Evolutionary conservation across 805 yeast genomes (phyloP).

Genomic region (Candida sonorensis): DNA sequence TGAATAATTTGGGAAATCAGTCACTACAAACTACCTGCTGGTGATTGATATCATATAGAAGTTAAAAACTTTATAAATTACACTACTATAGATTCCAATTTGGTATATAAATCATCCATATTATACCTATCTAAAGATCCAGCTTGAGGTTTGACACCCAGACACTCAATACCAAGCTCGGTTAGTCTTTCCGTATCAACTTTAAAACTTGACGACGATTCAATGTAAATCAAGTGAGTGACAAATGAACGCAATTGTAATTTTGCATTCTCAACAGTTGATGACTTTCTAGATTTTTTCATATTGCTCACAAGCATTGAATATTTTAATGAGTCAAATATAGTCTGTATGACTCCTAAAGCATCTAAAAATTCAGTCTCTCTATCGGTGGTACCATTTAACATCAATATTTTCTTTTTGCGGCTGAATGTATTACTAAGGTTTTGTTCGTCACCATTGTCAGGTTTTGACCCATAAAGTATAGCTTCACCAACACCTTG

Average conservation of each 20-base stretch:
- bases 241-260: constrained; percentile 31
- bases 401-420: constrained; percentile 49
- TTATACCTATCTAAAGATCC: constrained; percentile 31
- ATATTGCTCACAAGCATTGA: constrained; percentile 29
- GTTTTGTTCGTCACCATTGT: too few relatives aligned
- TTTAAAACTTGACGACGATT: constrained; percentile 37
- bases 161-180: constrained; percentile 40
- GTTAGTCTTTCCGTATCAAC: constrained; percentile 39
- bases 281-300: constrained; percentile 1
- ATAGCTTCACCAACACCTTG: constrained; percentile 69
- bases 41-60: too few relatives aligned
- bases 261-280: constrained; percentile 28
- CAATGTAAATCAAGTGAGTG: constrained; percentile 57
- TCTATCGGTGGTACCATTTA: constrained; percentile 73
- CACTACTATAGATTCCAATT: constrained; percentile 4
- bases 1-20: too few relatives aligned
- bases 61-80: too few relatives aligned
- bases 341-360: constrained; percentile 45
- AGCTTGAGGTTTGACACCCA: constrained; percentile 28
- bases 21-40: too few relatives aligned
- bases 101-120: constrained; percentile 30
- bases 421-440: too few relatives aligned
- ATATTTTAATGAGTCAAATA: constrained; percentile 50
- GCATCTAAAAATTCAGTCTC: constrained; percentile 72
- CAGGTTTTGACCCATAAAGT: too few relatives aligned